Evolutionary conservation across 2,329 filamentous ascomycete species (phyloP), one percentile per base, ranked within the genome.

Genomic region (Phyllosticta citrichinensis): DNA sequence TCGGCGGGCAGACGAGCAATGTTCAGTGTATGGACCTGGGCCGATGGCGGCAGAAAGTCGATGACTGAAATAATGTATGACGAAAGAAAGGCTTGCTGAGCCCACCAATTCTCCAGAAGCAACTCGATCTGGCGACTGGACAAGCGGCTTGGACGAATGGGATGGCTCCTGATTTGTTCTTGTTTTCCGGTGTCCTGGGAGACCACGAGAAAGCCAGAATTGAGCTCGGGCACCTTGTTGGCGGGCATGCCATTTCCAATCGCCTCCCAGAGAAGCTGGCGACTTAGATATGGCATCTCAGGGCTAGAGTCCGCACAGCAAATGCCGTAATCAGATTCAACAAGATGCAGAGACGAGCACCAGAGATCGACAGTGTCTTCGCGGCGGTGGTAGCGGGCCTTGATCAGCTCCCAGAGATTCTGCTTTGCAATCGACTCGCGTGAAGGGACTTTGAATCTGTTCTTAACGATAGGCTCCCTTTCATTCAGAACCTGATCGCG

Each of bases 71-170:
- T 80, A 64, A 85, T 80, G 65, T 86, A 89, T 0, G 86, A 87
- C 56, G 85, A 82, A 55, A 89, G 76, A 68, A 89, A 86, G 19
- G 85, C 86, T 58, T 82, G 77, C 64, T 89, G 85, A 6, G 85
- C 85, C 83, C 86, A 88, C 58, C 85, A 81, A 3, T 84, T 82
- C 69, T 89, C 86, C 47, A 87, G 73, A 1, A 89, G 72, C 82
- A 87, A 85, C 70, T 88, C 85, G 58, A 80, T 83, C 69, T 89
- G 87, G n/a, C 82, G 77, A 62, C 77, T 77, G 0, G 81, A 82
- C n/a, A 88, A 77, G 33, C 76, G 74, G 2, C 76, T 74, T 2
- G 85, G 85, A 51, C 80, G 77, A n/a, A 86, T 69, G 4, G 72
- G 57, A 30, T 61, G 54, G 8, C 30, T 47, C 5, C 12, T 40